phyloP scores from a whole-genome alignment of 768 basidiomycete genomes.

The Leucocoprinus leucothites region DNA sequence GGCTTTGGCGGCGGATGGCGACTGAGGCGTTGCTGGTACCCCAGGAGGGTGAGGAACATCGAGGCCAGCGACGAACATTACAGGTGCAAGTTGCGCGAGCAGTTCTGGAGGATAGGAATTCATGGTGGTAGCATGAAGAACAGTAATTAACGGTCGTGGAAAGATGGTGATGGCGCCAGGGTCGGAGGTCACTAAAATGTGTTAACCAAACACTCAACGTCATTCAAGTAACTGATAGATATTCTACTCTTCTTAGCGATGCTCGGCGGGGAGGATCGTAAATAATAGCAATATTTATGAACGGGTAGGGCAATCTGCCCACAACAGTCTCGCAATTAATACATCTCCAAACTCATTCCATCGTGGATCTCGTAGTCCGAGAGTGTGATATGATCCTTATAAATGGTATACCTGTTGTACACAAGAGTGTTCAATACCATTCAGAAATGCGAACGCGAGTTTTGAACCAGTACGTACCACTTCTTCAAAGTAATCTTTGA shows the following conservation, averaged over 20 bases:
- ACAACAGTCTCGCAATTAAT: constrained; percentile 34
- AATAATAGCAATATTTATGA: too few relatives aligned
- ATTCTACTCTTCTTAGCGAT: too few relatives aligned
- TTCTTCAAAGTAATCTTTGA: constrained; percentile 94
- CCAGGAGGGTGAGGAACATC: constrained; percentile 31
- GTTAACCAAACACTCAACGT: constrained; percentile 1
- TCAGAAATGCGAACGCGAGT: neutral
- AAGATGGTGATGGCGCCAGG: neutral
- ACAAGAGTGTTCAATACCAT: neutral
- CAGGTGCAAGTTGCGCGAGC: constrained; percentile 82
- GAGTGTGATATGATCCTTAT: constrained; percentile 95
- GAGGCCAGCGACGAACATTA: constrained; percentile 94
- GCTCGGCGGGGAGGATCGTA: too few relatives aligned
- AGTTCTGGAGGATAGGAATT: constrained; percentile 92
- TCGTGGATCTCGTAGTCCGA: constrained; percentile 92
- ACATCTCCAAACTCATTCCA: constrained; percentile 93
- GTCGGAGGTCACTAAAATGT: neutral
- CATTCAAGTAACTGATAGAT: too few relatives aligned
- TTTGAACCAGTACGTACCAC: constrained; percentile 56
- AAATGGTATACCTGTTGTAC: constrained; percentile 78
- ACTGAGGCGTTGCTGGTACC: constrained; percentile 20
- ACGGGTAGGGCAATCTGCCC: too few relatives aligned
- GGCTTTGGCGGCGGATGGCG: constrained; percentile 25
- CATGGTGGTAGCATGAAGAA: constrained; percentile 41
- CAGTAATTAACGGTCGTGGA: neutral